Evolutionary conservation across 768 basidiomycete genomes (phyloP).

Genomic region (Phaeotremella fagi): DNA sequence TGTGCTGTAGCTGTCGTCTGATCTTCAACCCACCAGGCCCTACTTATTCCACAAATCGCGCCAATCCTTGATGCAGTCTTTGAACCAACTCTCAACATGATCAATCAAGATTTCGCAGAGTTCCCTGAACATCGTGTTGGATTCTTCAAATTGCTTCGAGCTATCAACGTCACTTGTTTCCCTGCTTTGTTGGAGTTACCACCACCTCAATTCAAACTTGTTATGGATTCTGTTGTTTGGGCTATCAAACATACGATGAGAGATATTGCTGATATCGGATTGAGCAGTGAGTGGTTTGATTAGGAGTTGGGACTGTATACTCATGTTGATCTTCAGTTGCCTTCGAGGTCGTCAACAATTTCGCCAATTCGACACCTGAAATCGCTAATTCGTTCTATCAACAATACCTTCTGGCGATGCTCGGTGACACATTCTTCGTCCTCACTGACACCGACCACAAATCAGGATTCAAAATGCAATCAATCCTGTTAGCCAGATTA

Average conservation of each 20-base stretch:
- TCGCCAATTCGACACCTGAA: slow-evolving; percentile 68
- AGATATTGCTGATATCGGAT: slow-evolving; percentile 82
- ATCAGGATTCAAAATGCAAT: slow-evolving; percentile 93
- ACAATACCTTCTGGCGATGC: slow-evolving; percentile 84
- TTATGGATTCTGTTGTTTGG: slow-evolving; percentile 98
- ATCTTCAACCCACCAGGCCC: slow-evolving; percentile 53
- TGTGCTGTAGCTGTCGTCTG: neutral
- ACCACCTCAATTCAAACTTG: slow-evolving; percentile 89
- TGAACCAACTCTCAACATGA: slow-evolving; percentile 95
- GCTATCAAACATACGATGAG: slow-evolving; percentile 99
- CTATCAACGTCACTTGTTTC: slow-evolving; percentile 92
- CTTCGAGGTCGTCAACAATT: slow-evolving; percentile 91
- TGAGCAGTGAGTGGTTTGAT: slow-evolving; percentile 46
- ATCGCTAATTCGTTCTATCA: slow-evolving; percentile 93
- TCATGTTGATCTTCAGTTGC: slow-evolving; percentile 58
- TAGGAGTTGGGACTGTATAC: neutral
- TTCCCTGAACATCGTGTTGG: slow-evolving; percentile 96
- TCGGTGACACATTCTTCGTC: slow-evolving; percentile 96
- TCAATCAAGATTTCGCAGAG: slow-evolving; percentile 98
- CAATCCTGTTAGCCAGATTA: slow-evolving; percentile 82
- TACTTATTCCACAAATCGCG: slow-evolving; percentile 88
- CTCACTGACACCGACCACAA: slow-evolving; percentile 98
- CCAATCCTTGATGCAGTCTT: slow-evolving; percentile 95
- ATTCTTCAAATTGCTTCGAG: slow-evolving; percentile 90
- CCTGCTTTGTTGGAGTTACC: slow-evolving; percentile 85